phyloP scores from a whole-genome alignment of 164 flowering plant genomes.

The Liriodendron chinense region DNA sequence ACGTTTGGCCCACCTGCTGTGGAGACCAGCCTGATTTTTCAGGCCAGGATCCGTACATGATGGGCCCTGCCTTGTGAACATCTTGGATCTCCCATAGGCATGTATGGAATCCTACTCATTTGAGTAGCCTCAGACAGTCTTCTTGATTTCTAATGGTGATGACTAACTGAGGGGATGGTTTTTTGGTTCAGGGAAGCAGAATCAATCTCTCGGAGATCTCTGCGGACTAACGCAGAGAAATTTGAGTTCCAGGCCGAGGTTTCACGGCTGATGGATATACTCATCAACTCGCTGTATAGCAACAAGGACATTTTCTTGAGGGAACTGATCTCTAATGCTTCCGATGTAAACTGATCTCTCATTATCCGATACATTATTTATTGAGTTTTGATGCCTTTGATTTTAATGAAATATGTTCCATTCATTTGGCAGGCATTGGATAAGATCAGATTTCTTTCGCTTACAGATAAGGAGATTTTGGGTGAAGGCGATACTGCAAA shows the following conservation, averaged over 20 bases:
- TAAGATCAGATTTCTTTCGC: slow-evolving; percentile 89
- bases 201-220: slow-evolving; percentile 72
- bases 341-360: slow-evolving; percentile 64
- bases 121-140: background rate
- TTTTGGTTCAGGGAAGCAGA: slow-evolving; percentile 70
- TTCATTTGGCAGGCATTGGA: slow-evolving; percentile 68
- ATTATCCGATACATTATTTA: background rate
- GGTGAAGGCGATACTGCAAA: slow-evolving; percentile 94
- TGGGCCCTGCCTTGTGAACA: too few relatives aligned
- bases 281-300: slow-evolving; percentile 94
- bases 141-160: background rate
- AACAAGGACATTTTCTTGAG: slow-evolving; percentile 97
- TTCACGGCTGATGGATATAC: slow-evolving; percentile 92
- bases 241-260: slow-evolving; percentile 99
- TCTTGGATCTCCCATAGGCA: background rate
- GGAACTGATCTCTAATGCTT: slow-evolving; percentile 95
- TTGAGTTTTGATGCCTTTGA: slow-evolving; percentile 2
- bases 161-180: background rate
- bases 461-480: slow-evolving; percentile 85
- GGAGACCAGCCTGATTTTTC: background rate
- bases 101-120: background rate
- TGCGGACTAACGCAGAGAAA: slow-evolving; percentile 84
- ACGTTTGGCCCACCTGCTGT: background rate
- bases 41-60: background rate
- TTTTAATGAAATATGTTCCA: background rate